A percentile compares a stretch with the other conserved stretches of the same genome.
These are phyloP conservation scores for Lactarius trivialis DNA, from an alignment of 768 basidiomycete species.

Conservation along the genomic window DNA sequence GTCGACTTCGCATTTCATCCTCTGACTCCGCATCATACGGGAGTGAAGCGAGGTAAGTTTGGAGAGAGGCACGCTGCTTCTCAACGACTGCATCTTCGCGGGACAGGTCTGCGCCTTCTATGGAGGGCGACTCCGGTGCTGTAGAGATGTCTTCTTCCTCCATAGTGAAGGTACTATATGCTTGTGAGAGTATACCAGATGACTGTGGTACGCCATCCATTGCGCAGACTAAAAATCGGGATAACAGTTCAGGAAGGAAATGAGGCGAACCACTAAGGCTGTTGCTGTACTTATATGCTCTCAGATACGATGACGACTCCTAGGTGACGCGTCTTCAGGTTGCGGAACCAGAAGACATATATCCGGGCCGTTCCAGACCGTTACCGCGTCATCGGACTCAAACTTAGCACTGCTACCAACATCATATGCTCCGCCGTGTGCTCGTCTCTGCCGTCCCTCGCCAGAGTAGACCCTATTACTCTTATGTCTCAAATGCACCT, in stretches of 20 bases:
- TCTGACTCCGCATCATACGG: conserved; percentile 70
- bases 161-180: conserved; percentile 32
- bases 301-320: conserved; percentile 6
- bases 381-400: not conserved
- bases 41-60: conserved; percentile 57
- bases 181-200: conserved; percentile 2
- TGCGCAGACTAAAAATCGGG: conserved; percentile 11
- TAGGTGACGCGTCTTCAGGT: conserved; percentile 19
- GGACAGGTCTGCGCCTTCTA: conserved; percentile 28
- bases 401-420: not conserved
- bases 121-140: conserved; percentile 38
- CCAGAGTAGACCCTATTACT: not conserved
- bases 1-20: conserved; percentile 62
- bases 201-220: conserved; percentile 19
- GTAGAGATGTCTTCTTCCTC: conserved; percentile 46
- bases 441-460: conserved; percentile 8
- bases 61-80: conserved; percentile 53
- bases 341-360: not conserved
- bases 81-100: conserved; percentile 37
- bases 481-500: not conserved
- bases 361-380: not conserved
- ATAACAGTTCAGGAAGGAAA: conserved; percentile 16
- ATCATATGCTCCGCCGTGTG: conserved; percentile 2
- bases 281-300: conserved; percentile 12
- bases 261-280: conserved; percentile 20